Evolutionary conservation across 768 basidiomycete genomes (phyloP).

Genomic region (Naganishia kalamii): DNA sequence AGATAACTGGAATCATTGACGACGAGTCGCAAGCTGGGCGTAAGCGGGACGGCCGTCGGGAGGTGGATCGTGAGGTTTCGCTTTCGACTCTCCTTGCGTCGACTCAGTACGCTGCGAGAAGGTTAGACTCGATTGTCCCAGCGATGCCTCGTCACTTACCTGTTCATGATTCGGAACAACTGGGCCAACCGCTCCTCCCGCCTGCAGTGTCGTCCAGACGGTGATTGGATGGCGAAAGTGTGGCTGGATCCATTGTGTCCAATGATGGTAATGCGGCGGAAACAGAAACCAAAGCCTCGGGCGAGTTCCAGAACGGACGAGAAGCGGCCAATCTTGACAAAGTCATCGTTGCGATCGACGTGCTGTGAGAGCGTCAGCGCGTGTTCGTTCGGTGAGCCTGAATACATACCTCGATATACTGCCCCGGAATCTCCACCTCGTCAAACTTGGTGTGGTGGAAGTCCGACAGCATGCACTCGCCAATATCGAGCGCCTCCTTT

Average conservation of each 20-base stretch:
- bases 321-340: slow-evolving; percentile 84
- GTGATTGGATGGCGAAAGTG: slow-evolving; percentile 84
- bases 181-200: slow-evolving; percentile 90
- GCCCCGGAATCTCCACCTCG: slow-evolving; percentile 96
- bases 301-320: slow-evolving; percentile 83
- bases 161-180: slow-evolving; percentile 87
- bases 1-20: slow-evolving; percentile 89
- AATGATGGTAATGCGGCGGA: slow-evolving; percentile 81
- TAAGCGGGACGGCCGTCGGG: slow-evolving; percentile 71
- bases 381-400: slow-evolving; percentile 49
- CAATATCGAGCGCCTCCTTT: slow-evolving; percentile 71
- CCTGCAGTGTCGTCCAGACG: slow-evolving; percentile 73
- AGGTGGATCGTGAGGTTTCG: slow-evolving; percentile 86
- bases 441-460: slow-evolving; percentile 97
- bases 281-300: slow-evolving; percentile 75
- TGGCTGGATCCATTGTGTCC: slow-evolving; percentile 84
- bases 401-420: slow-evolving; percentile 66
- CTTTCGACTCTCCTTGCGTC: slow-evolving; percentile 87
- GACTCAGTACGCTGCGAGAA: slow-evolving; percentile 57
- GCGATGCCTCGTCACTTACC: slow-evolving; percentile 51
- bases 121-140: slow-evolving; percentile 39
- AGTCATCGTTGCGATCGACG: slow-evolving; percentile 86
- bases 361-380: slow-evolving; percentile 54
- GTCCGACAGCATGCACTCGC: slow-evolving; percentile 89
- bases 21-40: slow-evolving; percentile 72